phyloP scores from a whole-genome alignment of 495 filamentous ascomycete species.

The Penicillium antarcticum region DNA sequence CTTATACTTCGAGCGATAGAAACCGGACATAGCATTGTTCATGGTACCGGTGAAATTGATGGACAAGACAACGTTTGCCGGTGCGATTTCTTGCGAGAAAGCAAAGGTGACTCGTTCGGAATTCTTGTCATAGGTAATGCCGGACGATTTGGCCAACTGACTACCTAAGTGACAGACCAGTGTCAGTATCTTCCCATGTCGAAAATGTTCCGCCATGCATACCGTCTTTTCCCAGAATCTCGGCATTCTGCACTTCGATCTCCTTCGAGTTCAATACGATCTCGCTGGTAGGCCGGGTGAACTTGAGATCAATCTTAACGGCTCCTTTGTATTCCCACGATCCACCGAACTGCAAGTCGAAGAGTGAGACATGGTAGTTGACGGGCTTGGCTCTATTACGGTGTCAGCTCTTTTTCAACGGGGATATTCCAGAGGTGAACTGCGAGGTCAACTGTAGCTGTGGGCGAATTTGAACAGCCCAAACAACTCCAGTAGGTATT shows the following conservation, averaged over 20 bases:
- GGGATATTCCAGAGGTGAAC: not conserved
- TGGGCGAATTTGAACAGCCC: not conserved
- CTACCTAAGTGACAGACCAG: slow-evolving; percentile 18
- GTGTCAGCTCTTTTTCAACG: not conserved
- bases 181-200: slow-evolving; percentile 8
- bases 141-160: slow-evolving; percentile 51
- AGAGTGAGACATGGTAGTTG: slow-evolving; percentile 82
- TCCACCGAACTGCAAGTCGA: slow-evolving; percentile 68
- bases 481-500: not conserved
- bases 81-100: slow-evolving; percentile 62
- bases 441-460: not conserved
- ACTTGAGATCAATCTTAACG: slow-evolving; percentile 60
- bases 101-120: slow-evolving; percentile 72
- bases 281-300: slow-evolving; percentile 61
- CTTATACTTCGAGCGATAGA: slow-evolving; percentile 94
- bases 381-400: slow-evolving; percentile 67
- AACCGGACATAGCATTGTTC: slow-evolving; percentile 94
- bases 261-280: slow-evolving; percentile 69
- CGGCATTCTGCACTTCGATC: slow-evolving; percentile 37
- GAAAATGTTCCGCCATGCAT: not conserved
- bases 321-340: slow-evolving; percentile 80
- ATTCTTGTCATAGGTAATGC: slow-evolving; percentile 74
- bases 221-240: slow-evolving; percentile 35
- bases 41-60: slow-evolving; percentile 82
- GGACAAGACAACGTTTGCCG: slow-evolving; percentile 59